A percentile compares a stretch with the other conserved stretches of the same genome.
Conservation (phyloP, 441 rosid genomes). For the Rhodomyrtus psidioides region DNA sequence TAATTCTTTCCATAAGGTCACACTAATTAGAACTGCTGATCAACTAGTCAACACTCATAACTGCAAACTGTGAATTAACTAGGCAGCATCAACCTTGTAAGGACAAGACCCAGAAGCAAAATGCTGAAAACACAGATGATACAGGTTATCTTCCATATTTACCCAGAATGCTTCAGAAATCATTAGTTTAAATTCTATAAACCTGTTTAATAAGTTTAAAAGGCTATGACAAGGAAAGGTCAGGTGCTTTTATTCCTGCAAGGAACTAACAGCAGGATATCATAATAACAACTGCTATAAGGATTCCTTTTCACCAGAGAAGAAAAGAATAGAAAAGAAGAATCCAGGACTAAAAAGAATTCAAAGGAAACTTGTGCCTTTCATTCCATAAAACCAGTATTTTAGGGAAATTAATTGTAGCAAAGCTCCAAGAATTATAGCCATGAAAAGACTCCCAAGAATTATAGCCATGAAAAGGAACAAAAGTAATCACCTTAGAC, state of each 20-base stretch:
- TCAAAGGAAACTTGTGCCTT: not conserved
- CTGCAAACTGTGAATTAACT: not conserved
- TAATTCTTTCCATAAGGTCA: not conserved
- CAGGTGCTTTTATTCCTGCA: not conserved
- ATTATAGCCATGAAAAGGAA: not conserved
- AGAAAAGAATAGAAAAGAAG: not conserved
- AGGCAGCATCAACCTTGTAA: not conserved
- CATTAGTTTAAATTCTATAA: not conserved
- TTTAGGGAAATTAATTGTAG: not conserved
- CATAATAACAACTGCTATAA: not conserved
- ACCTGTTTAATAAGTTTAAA: not conserved
- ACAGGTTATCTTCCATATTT: not conserved
- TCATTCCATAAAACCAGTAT: not conserved
- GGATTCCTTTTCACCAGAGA: not conserved
- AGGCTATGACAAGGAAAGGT: not conserved
- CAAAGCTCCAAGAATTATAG: not conserved
- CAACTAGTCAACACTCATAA: not conserved
- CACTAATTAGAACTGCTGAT: not conserved
- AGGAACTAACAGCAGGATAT: not conserved
- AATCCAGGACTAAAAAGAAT: not conserved
- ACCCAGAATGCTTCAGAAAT: not conserved
- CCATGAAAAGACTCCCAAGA: not conserved
- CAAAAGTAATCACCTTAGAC: conserved; percentile 63
- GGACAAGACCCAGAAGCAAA: not conserved
- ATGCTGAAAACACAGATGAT: not conserved